phyloP scores from a whole-genome alignment of 768 basidiomycete species.

The Saitozyma sp. region DNA sequence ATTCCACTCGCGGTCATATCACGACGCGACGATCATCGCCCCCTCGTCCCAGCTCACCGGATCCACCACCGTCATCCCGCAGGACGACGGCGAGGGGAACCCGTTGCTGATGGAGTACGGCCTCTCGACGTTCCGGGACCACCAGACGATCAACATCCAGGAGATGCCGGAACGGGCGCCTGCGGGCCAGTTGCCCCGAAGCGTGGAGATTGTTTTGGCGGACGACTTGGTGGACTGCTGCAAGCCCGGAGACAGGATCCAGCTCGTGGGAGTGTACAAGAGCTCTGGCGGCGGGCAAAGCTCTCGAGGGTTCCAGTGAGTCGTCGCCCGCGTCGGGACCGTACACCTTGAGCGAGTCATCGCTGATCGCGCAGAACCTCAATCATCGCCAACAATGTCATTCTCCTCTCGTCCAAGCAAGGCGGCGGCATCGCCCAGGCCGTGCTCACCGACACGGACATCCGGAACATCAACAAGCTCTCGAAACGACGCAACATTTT shows the following conservation, averaged over 20 bases:
- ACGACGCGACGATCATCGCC: conserved; percentile 75
- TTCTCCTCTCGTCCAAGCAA: conserved; percentile 87
- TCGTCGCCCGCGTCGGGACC: too few species aligned
- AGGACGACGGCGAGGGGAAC: conserved; percentile 86
- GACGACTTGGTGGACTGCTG: conserved; percentile 96
- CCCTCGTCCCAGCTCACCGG: conserved; percentile 72
- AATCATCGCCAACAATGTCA: conserved; percentile 91
- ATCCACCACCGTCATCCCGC: conserved; percentile 66
- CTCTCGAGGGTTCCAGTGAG: conserved; percentile 86
- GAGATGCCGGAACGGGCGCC: conserved; percentile 99
- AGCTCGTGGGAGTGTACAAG: conserved; percentile 91
- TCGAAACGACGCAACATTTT: conserved; percentile 85
- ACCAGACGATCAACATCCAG: conserved; percentile 96
- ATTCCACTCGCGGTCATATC: conserved; percentile 86
- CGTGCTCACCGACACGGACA: conserved; percentile 86
- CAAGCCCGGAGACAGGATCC: conserved; percentile 96
- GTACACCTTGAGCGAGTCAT: not conserved
- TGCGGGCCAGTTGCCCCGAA: conserved; percentile 91
- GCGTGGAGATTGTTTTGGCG: conserved; percentile 92
- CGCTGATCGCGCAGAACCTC: conserved; percentile 65
- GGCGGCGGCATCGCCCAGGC: conserved; percentile 94
- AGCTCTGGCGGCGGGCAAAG: conserved; percentile 87
- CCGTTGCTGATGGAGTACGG: conserved; percentile 89
- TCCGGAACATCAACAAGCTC: conserved; percentile 92
- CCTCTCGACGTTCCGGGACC: conserved; percentile 85